These are phyloP conservation scores for Brettanomyces naardenensis DNA, from an alignment of 805 yeast genomes.

Conservation along the genomic window DNA sequence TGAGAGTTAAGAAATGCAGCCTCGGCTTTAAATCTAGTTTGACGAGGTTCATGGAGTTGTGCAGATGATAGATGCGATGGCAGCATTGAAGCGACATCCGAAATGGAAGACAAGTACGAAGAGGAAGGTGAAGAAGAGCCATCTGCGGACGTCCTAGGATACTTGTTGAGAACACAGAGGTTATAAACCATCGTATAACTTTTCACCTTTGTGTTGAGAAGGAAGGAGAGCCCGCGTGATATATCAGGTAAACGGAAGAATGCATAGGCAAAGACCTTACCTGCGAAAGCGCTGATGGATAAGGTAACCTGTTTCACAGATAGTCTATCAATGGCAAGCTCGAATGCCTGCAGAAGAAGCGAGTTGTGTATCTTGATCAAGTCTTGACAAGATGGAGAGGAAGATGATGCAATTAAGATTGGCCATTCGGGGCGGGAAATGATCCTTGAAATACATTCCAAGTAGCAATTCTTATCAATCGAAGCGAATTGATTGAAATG, in stretches of 20 bases:
- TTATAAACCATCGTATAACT: conserved; percentile 28
- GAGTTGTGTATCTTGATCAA: conserved; percentile 22
- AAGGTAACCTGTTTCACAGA: conserved; percentile 43
- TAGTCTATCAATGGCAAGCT: conserved; percentile 41
- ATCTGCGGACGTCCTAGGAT: background rate
- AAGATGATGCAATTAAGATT: conserved; percentile 7
- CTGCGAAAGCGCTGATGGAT: conserved; percentile 57
- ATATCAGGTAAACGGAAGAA: conserved; percentile 48
- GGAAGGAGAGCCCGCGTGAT: conserved; percentile 47
- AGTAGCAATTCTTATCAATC: conserved; percentile 42
- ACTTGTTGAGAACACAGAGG: conserved; percentile 9
- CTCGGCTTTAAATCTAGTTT: conserved; percentile 21
- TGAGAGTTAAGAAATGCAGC: conserved; percentile 27
- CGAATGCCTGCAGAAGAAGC: conserved; percentile 44
- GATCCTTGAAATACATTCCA: conserved; percentile 47
- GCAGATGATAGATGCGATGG: conserved; percentile 19
- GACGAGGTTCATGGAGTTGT: conserved; percentile 18
- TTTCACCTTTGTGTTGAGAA: conserved; percentile 46
- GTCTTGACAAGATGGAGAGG: conserved; percentile 13
- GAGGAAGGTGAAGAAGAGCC: background rate
- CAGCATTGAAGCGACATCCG: conserved; percentile 11
- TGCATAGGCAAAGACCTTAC: conserved; percentile 61
- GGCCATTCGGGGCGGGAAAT: conserved; percentile 41
- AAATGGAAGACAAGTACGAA: conserved; percentile 3
- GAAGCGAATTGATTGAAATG: conserved; percentile 29